Conservation (phyloP, 768 basidiomycete genomes). For the Dioszegia hungarica region DNA sequence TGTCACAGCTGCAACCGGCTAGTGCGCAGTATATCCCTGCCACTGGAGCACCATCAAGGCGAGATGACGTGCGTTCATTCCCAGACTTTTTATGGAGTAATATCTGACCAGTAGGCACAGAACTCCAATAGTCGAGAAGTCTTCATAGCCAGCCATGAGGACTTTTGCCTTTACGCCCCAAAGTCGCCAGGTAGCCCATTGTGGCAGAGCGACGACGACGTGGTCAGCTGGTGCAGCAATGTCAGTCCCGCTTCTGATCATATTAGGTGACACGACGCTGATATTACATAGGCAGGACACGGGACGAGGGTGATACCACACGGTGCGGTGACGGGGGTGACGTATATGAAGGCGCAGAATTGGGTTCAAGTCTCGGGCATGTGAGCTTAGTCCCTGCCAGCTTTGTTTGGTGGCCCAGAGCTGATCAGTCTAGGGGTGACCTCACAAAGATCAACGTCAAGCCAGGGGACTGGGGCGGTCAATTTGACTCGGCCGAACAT, state of each 20-base stretch:
- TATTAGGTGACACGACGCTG: not conserved
- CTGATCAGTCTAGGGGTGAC: conserved; percentile 32
- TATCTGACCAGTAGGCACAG: no score
- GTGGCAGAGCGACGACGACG: conserved; percentile 13
- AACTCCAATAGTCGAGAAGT: conserved; percentile 4
- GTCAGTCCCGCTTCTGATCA: conserved; percentile 14
- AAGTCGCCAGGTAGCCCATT: conserved; percentile 18
- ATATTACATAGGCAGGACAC: conserved; percentile 19
- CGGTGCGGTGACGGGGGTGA: conserved; percentile 40
- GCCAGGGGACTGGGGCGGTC: conserved; percentile 33
- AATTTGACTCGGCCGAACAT: conserved; percentile 30
- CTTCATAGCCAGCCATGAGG: conserved; percentile 6
- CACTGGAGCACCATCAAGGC: not conserved
- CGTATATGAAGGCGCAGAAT: conserved; percentile 35
- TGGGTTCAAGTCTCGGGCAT: conserved; percentile 40
- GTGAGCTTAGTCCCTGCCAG: conserved; percentile 22
- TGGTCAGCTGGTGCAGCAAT: conserved; percentile 37
- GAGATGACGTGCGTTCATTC: not conserved
- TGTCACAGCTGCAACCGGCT: not conserved
- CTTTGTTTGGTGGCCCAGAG: not conserved
- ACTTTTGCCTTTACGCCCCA: conserved; percentile 39
- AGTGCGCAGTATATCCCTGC: not conserved
- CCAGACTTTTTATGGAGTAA: no score
- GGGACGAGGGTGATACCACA: conserved; percentile 37
- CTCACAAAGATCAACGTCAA: conserved; percentile 43